Conservation (phyloP, 2,329 filamentous ascomycete species). For the Diaporthe ilicicola region DNA sequence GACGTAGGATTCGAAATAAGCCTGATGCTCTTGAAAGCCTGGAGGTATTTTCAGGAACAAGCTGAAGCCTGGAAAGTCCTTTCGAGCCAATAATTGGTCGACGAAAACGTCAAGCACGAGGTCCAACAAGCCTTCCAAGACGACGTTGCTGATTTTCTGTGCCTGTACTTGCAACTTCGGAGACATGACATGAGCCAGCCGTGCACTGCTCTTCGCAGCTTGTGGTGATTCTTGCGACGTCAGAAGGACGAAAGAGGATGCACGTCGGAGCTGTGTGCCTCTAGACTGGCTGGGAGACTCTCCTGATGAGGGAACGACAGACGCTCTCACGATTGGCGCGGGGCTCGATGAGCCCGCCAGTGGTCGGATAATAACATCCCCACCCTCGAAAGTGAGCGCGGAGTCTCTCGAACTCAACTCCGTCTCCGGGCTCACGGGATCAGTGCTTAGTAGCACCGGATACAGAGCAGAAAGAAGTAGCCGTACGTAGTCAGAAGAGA, state of each 20-base stretch:
- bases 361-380: conserved; percentile 84
- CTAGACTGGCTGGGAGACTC: conserved; percentile 51
- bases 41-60: conserved; percentile 89
- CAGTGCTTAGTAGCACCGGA: conserved; percentile 86
- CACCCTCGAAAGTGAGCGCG: conserved; percentile 83
- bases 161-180: conserved; percentile 61
- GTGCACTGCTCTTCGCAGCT: conserved; percentile 63
- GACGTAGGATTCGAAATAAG: conserved; percentile 93
- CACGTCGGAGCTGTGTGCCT: conserved; percentile 75
- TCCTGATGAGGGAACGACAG: conserved; percentile 62
- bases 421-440: conserved; percentile 82
- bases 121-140: conserved; percentile 80
- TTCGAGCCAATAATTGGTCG: conserved; percentile 84
- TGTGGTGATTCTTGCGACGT: conserved; percentile 72
- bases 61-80: conserved; percentile 89
- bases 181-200: conserved; percentile 69
- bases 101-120: conserved; percentile 82
- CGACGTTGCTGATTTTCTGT: conserved; percentile 68
- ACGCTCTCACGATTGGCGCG: conserved; percentile 78
- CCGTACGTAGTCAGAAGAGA: conserved; percentile 82
- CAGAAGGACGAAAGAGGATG: conserved; percentile 91
- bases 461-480: conserved; percentile 83
- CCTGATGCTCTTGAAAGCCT: conserved; percentile 92
- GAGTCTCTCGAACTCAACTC: conserved; percentile 88
- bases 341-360: conserved; percentile 67